Base-by-base conservation (phyloP, 169 alveolate genomes). In the Plasmodium knowlesi region DNA sequence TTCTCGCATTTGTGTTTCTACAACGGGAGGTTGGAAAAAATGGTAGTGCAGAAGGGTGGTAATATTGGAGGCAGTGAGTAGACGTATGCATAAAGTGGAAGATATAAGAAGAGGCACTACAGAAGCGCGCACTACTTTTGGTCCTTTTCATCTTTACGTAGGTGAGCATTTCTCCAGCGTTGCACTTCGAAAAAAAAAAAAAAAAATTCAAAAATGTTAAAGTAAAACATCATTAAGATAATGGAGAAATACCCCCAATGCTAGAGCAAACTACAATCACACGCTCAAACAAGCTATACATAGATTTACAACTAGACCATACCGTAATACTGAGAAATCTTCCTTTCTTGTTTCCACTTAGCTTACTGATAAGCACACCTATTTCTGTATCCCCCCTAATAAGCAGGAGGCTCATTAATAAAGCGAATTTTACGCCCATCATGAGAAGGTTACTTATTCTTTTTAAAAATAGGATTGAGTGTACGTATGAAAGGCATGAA, bases 141-240 rank as follows among this genome's bases (percentile, higher is more conserved):
- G 30, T 57, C 12, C 43, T 76, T 86, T 86, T 57, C n/a, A n/a
- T 39, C 53, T 78, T 76, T 86, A 86, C 93, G 28, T 86, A 71
- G 12, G 86, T 86, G 39, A 86, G 85, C 80, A 57, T 76, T 30
- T 86, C 93, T 37, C 93, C 93, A 54, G 93, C 93, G 5, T 43
- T 76, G 57, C 93, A 86, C 93, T 86, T 41, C 8, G 70, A 54
- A 54, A 86, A 86, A 76, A 53, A 54, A 74, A 86, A 34, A 74
- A 86, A 34, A 86, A 76, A 76, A n/a, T 57, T 25, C 28, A 57
- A 57, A 61, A 61, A 61, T 61, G 76, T 61, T 12, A 41, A 22
- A 84, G 28, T 71, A 43, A 32, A 84, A 71, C 19, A 71, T 2
- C 25, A 28, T 34, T n/a, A 83, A 9, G 37, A 57, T n/a, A 28